Evolutionary conservation across 371 early-diverging fungal genomes (phyloP), one percentile per base, ranked within the genome.

Genomic region (Rhizopus arrhizus): DNA sequence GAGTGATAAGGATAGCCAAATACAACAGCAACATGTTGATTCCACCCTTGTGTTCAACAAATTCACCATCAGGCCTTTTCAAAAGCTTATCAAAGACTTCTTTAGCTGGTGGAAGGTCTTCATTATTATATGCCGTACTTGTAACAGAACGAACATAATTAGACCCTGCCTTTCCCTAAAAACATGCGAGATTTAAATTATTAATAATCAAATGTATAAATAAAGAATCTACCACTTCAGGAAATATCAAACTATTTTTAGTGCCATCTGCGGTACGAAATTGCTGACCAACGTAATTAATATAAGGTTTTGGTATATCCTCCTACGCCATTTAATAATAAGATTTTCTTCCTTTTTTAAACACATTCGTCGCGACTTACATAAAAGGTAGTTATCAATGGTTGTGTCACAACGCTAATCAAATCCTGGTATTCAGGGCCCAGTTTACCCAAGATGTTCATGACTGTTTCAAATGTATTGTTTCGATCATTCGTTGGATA

Each of bases 191-290:
- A 7, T n/a, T n/a, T 28, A 29, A 3, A 12, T 6, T 28, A 59
- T 40, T 1, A 4, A 9, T 16, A n/a, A 48, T 32, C n/a, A 5
- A 35, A 29, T 38, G 33, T 29, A 6, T 4, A n/a, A 16, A 13
- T 10, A 31, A 42, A 42, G 6, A 12, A 38, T 72, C 71, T 74
- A 74, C 84, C 15, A 72, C 61, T 13, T 70, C 61, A 7, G 80
- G 79, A n/a, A 60, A 69, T 4, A 70, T 43, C 10, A 72, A 42
- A 53, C 71, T 74, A 68, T 84, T 80, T 9, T 64, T 34, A 57
- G 78, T 74, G 22, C 84, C 84, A 73, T 84, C 84, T 3, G 80
- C 79, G 16, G 65, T 58, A 48, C 80, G 82, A 49, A 67, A 82
- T n/a, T 68, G 53, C 16, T 77, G 29, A 0, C 78, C 80, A 13